These are phyloP conservation scores for Penicillium sp. DNA, from an alignment of 2,329 filamentous ascomycete genomes.

Conservation along the genomic window DNA sequence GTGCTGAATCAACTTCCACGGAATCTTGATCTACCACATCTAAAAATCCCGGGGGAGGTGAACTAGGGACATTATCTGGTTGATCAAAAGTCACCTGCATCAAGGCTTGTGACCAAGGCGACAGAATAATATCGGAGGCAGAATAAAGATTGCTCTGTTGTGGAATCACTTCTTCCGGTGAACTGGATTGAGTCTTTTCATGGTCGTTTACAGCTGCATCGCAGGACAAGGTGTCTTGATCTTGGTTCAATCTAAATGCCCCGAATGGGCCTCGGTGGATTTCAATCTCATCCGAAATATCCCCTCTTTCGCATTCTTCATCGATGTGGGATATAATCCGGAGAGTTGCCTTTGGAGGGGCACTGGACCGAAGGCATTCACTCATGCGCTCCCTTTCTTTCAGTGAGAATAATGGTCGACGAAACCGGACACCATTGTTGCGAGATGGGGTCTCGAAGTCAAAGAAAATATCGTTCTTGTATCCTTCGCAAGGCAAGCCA, in stretches of 20 bases:
- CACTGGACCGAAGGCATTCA: slow-evolving; percentile 33
- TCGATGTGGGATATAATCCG: slow-evolving; percentile 27
- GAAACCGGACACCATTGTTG: slow-evolving; percentile 31
- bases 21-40: slow-evolving; percentile 3
- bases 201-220: background rate
- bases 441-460: slow-evolving; percentile 21
- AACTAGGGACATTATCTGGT: slow-evolving; percentile 1
- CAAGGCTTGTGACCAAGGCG: slow-evolving; percentile 13
- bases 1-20: background rate
- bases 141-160: background rate
- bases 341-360: slow-evolving; percentile 27
- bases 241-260: slow-evolving; percentile 10
- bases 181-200: background rate
- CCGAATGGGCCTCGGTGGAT: slow-evolving; percentile 15
- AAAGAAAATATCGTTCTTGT: slow-evolving; percentile 42
- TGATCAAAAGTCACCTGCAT: slow-evolving; percentile 15
- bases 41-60: slow-evolving; percentile 7
- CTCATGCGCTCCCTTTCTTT: slow-evolving; percentile 37
- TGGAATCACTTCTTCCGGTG: slow-evolving; percentile 1
- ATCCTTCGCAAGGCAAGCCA: slow-evolving; percentile 41
- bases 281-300: background rate
- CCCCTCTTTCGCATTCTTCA: slow-evolving; percentile 22
- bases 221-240: background rate
- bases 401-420: slow-evolving; percentile 47
- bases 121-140: background rate